phyloP scores from a whole-genome alignment of 352 stramenopile genomes.

The Pythium dissotocum region DNA sequence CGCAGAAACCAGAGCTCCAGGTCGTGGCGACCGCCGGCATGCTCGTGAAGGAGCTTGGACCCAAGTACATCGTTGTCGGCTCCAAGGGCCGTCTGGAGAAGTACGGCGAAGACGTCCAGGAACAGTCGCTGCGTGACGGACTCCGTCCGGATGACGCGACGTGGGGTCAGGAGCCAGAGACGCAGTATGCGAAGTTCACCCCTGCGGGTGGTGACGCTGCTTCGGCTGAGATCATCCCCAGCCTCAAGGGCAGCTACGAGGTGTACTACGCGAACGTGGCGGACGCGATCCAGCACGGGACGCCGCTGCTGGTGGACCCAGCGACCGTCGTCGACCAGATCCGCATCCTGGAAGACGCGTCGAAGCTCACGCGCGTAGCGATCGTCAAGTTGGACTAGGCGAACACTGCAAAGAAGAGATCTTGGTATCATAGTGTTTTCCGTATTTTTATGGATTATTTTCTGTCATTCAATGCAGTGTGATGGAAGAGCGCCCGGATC shows the following conservation, averaged over 20 bases:
- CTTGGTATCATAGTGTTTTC: too few species aligned
- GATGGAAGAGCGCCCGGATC: neutral
- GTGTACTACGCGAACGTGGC: slow-evolving; percentile 77
- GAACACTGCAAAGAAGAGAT: too few species aligned
- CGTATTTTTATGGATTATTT: too few species aligned
- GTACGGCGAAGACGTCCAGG: slow-evolving; percentile 66
- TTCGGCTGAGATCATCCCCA: slow-evolving; percentile 36
- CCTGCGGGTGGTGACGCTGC: slow-evolving; percentile 22
- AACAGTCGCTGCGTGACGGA: slow-evolving; percentile 56
- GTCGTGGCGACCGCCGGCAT: slow-evolving; percentile 70
- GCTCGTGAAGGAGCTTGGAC: slow-evolving; percentile 56
- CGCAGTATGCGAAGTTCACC: slow-evolving; percentile 47
- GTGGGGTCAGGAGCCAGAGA: slow-evolving; percentile 56
- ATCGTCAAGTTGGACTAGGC: slow-evolving; percentile 12
- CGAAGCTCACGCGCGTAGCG: slow-evolving; percentile 31
- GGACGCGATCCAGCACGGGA: slow-evolving; percentile 49
- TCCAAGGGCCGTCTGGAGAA: slow-evolving; percentile 57
- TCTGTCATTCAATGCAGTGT: neutral
- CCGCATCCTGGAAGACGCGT: slow-evolving; percentile 70
- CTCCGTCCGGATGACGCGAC: slow-evolving; percentile 46
- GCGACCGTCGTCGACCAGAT: slow-evolving; percentile 59
- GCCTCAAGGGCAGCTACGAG: slow-evolving; percentile 52
- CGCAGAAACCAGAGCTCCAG: slow-evolving; percentile 38
- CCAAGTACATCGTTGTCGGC: slow-evolving; percentile 70
- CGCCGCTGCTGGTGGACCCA: slow-evolving; percentile 54